Conservation (phyloP, 2,329 filamentous ascomycete genomes). For the Phyllosticta ampelicida region DNA sequence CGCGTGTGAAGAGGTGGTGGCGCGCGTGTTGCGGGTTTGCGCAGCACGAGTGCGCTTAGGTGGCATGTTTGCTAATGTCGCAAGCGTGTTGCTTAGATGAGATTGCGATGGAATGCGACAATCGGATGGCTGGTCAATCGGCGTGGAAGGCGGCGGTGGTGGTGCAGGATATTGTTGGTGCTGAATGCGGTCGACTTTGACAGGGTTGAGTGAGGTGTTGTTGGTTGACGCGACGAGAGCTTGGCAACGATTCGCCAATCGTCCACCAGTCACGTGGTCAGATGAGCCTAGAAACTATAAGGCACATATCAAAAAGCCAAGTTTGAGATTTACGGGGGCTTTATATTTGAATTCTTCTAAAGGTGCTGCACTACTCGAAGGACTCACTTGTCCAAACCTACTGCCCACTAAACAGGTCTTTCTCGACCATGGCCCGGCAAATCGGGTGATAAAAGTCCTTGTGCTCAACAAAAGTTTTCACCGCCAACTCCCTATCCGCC, state of each 20-base stretch:
- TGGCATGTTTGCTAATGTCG: not conserved
- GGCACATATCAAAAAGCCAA: not conserved
- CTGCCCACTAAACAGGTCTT: conserved; percentile 52
- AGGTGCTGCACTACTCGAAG: no score
- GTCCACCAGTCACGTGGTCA: not conserved
- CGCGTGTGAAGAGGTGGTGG: not conserved
- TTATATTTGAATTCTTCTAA: no score
- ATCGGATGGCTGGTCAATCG: not conserved
- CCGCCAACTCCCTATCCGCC: conserved; percentile 62
- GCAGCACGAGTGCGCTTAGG: conserved; percentile 10
- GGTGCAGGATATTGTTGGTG: not conserved
- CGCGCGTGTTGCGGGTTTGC: conserved; percentile 16
- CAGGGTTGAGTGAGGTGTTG: not conserved
- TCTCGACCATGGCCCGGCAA: conserved; percentile 71
- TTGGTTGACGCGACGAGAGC: not conserved
- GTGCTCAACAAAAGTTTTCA: conserved; percentile 76
- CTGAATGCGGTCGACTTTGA: not conserved
- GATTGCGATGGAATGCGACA: not conserved
- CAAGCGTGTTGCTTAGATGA: not conserved
- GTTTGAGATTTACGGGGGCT: no score
- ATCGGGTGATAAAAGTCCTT: conserved; percentile 94
- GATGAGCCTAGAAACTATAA: not conserved
- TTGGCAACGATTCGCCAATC: not conserved
- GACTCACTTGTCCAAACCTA: no score
- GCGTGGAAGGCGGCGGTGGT: not conserved